Conservation (phyloP, 1,284 basidiomycete species). For the Tilletia walkeri region DNA sequence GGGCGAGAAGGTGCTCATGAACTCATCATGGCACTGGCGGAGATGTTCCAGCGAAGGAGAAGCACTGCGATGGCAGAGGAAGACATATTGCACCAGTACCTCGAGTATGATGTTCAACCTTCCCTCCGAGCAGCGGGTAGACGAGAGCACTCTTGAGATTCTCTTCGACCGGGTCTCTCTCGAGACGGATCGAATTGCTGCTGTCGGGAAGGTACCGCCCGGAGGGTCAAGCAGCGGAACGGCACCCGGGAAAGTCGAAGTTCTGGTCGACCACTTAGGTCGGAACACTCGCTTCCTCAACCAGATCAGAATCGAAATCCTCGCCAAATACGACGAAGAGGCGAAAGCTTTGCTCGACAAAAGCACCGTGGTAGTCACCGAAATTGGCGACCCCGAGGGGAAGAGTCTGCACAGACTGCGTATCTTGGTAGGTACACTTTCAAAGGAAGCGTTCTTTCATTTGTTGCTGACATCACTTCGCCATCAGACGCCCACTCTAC, state of each 20-base stretch:
- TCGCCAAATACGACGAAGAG: slow-evolving; percentile 15
- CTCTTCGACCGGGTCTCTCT: slow-evolving; percentile 14
- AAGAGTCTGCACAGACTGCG: slow-evolving; percentile 1
- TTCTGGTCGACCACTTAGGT: neutral
- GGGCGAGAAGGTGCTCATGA: neutral
- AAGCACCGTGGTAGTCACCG: slow-evolving; percentile 7
- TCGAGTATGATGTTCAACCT: neutral
- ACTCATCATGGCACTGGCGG: slow-evolving; percentile 2
- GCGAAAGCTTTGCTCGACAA: slow-evolving; percentile 1
- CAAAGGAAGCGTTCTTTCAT: neutral
- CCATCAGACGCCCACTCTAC: slow-evolving; percentile 9
- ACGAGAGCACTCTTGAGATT: neutral
- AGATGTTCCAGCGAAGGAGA: slow-evolving; percentile 13
- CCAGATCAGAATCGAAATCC: neutral
- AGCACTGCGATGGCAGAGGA: slow-evolving; percentile 9
- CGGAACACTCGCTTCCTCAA: neutral
- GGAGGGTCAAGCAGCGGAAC: slow-evolving; percentile 1
- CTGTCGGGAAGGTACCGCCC: neutral
- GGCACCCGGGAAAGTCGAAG: slow-evolving; percentile 5
- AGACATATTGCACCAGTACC: slow-evolving; percentile 11
- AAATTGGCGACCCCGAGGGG: neutral
- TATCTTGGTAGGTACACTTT: neutral
- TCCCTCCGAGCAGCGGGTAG: neutral
- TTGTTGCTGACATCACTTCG: neutral
- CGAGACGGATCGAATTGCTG: neutral